Evolutionary conservation across 495 filamentous ascomycete genomes (phyloP), one percentile per base, ranked within the genome.

Genomic region (Chaetomium cochliodes): DNA sequence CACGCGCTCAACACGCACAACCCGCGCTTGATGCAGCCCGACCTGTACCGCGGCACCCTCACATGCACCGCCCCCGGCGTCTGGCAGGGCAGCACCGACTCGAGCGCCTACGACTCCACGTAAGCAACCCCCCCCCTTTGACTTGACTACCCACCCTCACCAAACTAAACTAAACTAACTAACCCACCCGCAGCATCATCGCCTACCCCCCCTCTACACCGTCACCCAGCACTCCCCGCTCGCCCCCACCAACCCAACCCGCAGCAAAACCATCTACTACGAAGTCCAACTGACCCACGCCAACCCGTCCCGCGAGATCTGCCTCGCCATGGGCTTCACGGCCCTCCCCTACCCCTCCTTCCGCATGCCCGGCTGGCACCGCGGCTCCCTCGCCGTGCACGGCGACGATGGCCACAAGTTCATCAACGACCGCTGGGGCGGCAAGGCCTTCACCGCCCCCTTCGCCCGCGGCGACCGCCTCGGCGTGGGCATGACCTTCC

Each of bases 331-430:
- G 11, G 93, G 93, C 5, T 96, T 87, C 76, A 79, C 79, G 1
- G 92, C 90, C 1, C 84, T 87, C 54, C 93, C 93, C 22, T 97
- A 96, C 75, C 93, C 93, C 0, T 81, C 84, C 0, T 97, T 92
- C 83, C 85, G 93, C 49, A 84, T 94, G 61, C 93, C 93, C 0
- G 93, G 93, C 2, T 97, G 93, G 93, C 88, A 98, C 72, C 80
- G 93, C 33, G 92, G 85, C 2, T 90, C 87, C 52, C 70, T 97
- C n/a, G 93, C 84, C 8, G 87, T 97, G 13, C 94, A 96, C 69
- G 89, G 90, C 3, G 93, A 98, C 72, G 93, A 98, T 74, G 93
- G 93, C 13, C 86, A 90, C 68, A 83, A 86, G 67, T 98, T 90
- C 73, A 82, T 94, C 65, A 96, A 97, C 78, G 91, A 97, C 71